Conservation (phyloP, 2,329 filamentous ascomycete species). For the Ceratocystis harringtonii region DNA sequence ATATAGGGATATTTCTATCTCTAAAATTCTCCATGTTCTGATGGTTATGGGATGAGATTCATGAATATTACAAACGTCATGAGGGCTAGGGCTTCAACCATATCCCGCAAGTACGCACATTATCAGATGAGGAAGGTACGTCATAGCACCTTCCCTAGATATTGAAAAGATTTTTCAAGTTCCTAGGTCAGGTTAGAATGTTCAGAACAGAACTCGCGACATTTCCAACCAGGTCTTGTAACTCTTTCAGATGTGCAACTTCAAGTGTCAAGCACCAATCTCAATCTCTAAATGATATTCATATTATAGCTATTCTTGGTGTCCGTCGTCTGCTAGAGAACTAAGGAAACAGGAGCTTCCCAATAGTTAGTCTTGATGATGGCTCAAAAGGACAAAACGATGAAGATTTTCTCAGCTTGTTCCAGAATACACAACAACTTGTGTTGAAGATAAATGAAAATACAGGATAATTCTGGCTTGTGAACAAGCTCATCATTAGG, state of each 20-base stretch:
- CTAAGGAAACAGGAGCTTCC: background rate
- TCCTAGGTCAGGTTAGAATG: background rate
- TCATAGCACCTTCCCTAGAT: background rate
- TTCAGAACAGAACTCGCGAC: background rate
- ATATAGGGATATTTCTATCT: background rate
- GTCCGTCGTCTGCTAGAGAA: background rate
- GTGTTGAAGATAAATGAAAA: background rate
- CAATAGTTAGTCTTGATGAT: slow-evolving; percentile 9
- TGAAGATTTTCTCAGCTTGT: slow-evolving; percentile 9
- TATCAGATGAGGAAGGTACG: background rate
- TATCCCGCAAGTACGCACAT: background rate
- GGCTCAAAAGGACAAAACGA: background rate
- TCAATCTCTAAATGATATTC: too few relatives aligned
- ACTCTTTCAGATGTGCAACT: too few relatives aligned
- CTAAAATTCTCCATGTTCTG: background rate
- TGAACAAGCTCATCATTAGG: background rate
- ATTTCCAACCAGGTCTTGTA: background rate
- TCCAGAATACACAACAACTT: background rate
- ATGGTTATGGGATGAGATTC: slow-evolving; percentile 2
- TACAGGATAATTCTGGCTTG: background rate
- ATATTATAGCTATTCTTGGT: background rate
- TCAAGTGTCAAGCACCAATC: too few relatives aligned
- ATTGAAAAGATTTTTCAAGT: background rate
- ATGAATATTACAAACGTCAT: background rate
- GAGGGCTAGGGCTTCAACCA: slow-evolving; percentile 11